phyloP scores from a whole-genome alignment of 176 grass and related monocot species.

The Bromus sterilis region DNA sequence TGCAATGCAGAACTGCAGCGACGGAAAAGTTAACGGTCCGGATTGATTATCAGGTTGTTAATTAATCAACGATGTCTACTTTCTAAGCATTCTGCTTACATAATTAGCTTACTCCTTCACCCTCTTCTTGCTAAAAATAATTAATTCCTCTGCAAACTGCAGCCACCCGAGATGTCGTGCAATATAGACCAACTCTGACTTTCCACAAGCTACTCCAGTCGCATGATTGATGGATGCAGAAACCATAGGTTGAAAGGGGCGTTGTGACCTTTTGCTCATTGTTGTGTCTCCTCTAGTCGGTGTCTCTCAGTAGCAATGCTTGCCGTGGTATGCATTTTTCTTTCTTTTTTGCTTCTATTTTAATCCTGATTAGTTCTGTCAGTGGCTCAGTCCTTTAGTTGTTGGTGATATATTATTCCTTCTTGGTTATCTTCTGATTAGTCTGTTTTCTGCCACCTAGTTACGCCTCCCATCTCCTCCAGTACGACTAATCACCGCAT shows the following conservation, averaged over 20 bases:
- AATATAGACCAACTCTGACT: neutral
- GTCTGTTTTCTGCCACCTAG: neutral
- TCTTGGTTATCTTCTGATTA: neutral
- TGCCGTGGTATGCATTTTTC: neutral
- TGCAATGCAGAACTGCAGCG: neutral
- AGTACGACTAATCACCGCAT: neutral
- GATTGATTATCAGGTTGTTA: neutral
- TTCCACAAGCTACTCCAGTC: neutral
- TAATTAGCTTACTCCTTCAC: no score
- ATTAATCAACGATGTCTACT: neutral
- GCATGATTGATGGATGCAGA: neutral
- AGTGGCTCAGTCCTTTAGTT: neutral
- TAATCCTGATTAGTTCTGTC: neutral
- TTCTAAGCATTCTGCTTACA: no score
- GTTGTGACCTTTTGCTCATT: neutral
- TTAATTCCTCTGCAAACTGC: neutral
- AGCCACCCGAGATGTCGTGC: neutral
- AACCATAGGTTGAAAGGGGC: neutral
- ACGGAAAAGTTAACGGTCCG: neutral
- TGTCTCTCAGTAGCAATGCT: neutral
- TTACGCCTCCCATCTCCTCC: neutral
- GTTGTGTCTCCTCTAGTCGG: neutral
- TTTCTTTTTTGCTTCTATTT: neutral
- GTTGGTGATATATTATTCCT: neutral
- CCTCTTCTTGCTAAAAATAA: no score